phyloP scores from a whole-genome alignment of 257 asterid genomes.

The Voacanga thouarsii region DNA sequence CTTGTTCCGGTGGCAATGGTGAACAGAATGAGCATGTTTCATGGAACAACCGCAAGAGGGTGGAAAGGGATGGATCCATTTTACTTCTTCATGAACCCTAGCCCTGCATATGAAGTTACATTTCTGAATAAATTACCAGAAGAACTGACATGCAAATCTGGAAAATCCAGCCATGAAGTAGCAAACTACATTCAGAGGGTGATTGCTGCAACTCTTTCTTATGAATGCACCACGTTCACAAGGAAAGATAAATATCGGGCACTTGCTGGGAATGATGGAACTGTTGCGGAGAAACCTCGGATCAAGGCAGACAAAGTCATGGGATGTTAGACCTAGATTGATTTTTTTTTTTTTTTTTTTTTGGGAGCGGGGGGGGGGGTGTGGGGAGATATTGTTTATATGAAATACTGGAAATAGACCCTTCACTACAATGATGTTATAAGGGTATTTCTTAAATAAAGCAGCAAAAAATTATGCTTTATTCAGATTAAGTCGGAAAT shows the following conservation, averaged over 20 bases:
- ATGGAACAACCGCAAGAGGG: slow-evolving; percentile 38
- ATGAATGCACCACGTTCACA: slow-evolving; percentile 34
- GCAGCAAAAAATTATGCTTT: not conserved
- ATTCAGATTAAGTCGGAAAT: not conserved
- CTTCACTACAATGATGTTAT: not conserved
- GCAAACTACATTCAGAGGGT: slow-evolving; percentile 38
- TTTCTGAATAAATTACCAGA: slow-evolving; percentile 31
- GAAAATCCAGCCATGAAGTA: slow-evolving; percentile 37
- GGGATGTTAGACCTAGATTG: slow-evolving; percentile 25
- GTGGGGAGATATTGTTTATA: not conserved
- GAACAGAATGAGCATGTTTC: slow-evolving; percentile 43
- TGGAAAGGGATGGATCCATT: slow-evolving; percentile 44
- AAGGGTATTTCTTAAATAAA: not conserved
- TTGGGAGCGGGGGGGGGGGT: too few relatives aligned
- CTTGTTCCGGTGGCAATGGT: slow-evolving; percentile 38
- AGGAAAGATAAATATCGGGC: slow-evolving; percentile 42
- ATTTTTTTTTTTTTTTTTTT: not conserved
- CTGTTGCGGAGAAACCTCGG: slow-evolving; percentile 24
- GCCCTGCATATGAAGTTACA: slow-evolving; percentile 36
- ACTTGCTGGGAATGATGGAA: slow-evolving; percentile 43
- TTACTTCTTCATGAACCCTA: slow-evolving; percentile 40
- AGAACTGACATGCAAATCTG: slow-evolving; percentile 28
- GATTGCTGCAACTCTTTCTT: slow-evolving; percentile 33
- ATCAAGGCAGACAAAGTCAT: slow-evolving; percentile 18
- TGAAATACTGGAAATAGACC: not conserved